phyloP scores from a whole-genome alignment of 2,329 filamentous ascomycete genomes.

The Aspergillus oerlinghausenensis region DNA sequence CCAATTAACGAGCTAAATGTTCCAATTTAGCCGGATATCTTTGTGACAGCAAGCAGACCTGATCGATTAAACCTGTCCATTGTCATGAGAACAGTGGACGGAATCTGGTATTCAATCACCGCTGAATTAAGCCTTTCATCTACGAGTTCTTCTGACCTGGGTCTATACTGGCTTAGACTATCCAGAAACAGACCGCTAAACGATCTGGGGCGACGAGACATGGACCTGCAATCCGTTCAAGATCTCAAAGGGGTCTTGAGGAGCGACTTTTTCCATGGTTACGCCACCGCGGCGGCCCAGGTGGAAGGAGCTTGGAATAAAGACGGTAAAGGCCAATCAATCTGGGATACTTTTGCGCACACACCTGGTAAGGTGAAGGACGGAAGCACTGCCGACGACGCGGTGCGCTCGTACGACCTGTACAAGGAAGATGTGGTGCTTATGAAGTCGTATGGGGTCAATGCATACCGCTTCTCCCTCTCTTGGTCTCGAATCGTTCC shows the following conservation, averaged over 20 bases:
- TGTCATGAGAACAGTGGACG: neutral
- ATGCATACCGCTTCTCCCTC: conserved; percentile 74
- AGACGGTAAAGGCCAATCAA: conserved; percentile 71
- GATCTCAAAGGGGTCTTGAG: conserved; percentile 24
- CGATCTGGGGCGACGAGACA: conserved; percentile 2
- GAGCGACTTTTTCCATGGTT: conserved; percentile 26
- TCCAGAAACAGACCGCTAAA: neutral
- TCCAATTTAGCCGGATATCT: neutral
- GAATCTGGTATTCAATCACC: neutral
- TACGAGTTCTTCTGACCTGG: neutral
- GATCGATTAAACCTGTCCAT: neutral
- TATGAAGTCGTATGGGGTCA: conserved; percentile 66
- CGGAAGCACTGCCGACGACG: conserved; percentile 64
- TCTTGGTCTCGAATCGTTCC: conserved; percentile 73
- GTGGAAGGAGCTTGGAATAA: conserved; percentile 69
- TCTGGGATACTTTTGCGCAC: conserved; percentile 77
- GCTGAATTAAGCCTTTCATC: neutral
- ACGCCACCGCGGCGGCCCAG: conserved; percentile 45
- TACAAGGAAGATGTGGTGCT: conserved; percentile 68
- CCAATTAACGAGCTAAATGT: neutral
- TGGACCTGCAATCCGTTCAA: conserved; percentile 23
- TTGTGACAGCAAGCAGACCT: neutral
- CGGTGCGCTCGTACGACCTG: conserved; percentile 76
- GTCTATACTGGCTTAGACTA: neutral
- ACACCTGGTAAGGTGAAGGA: conserved; percentile 73